These are phyloP conservation scores for Metschnikowia orientalis DNA, from an alignment of 805 yeast genomes.

Conservation along the genomic window DNA sequence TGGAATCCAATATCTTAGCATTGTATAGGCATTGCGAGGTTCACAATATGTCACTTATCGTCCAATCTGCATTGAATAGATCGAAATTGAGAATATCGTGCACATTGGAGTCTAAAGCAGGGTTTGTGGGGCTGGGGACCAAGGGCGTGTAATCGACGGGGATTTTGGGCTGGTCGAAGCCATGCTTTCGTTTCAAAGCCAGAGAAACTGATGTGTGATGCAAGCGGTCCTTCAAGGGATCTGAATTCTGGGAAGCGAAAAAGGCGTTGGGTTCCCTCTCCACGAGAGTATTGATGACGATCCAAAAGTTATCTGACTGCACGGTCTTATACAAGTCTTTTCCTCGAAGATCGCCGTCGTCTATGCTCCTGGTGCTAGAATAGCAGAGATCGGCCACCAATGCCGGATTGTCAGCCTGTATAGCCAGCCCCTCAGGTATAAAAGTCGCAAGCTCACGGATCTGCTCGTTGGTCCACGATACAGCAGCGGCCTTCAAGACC, in stretches of 20 bases:
- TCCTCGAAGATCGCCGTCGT: slow-evolving; percentile 11
- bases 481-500: slow-evolving; percentile 6
- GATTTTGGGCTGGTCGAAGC: not conserved
- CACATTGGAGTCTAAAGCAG: slow-evolving; percentile 4
- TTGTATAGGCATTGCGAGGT: too few species aligned
- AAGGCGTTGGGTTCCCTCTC: slow-evolving; percentile 12
- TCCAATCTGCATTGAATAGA: slow-evolving; percentile 12
- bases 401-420: slow-evolving; percentile 2
- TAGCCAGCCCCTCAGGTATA: slow-evolving; percentile 9
- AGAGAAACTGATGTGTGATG: not conserved
- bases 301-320: slow-evolving; percentile 20
- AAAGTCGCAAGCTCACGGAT: slow-evolving; percentile 7
- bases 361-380: slow-evolving; percentile 6
- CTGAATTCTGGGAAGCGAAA: slow-evolving; percentile 5
- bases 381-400: slow-evolving; percentile 10
- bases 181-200: not conserved
- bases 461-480: slow-evolving; percentile 12
- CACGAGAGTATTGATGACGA: slow-evolving; percentile 10
- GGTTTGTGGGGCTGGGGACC: not conserved
- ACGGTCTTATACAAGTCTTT: slow-evolving; percentile 15
- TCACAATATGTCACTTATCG: slow-evolving; percentile 11
- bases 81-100: slow-evolving; percentile 12
- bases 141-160: slow-evolving; percentile 4
- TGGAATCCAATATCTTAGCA: too few species aligned
- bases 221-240: slow-evolving; percentile 1